phyloP scores from a whole-genome alignment of 257 asterid genomes.

The Cinchona pubescens region DNA sequence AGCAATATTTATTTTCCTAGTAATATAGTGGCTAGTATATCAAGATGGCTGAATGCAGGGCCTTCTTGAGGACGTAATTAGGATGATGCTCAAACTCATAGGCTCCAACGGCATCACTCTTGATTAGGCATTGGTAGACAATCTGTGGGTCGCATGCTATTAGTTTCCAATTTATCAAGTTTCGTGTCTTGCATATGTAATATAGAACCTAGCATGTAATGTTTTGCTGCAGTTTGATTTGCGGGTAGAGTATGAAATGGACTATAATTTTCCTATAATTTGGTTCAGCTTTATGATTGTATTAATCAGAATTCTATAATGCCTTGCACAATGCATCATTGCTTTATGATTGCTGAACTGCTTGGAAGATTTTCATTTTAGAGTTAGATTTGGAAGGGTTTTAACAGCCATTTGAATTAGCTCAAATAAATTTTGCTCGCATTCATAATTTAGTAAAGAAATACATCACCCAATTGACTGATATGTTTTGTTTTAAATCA shows the following conservation, averaged over 20 bases:
- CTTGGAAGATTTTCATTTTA: no score
- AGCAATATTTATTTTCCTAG: not conserved
- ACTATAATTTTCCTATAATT: not conserved
- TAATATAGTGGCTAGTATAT: not conserved
- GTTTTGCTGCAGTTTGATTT: not conserved
- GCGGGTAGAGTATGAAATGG: not conserved
- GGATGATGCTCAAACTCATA: slow-evolving; percentile 3
- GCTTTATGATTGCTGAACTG: no score
- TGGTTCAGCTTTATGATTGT: not conserved
- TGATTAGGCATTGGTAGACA: not conserved
- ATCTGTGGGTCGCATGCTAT: not conserved
- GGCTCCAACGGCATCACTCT: not conserved
- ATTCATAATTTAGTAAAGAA: no score
- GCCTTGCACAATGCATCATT: not conserved
- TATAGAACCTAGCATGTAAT: not conserved
- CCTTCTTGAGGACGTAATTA: not conserved
- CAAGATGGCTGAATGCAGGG: slow-evolving; percentile 2
- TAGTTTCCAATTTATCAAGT: not conserved
- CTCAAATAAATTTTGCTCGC: no score
- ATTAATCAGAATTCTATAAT: not conserved
- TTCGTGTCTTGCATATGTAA: not conserved
- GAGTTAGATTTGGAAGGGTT: no score
- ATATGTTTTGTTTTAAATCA: no score
- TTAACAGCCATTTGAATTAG: no score
- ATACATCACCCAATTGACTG: no score